These are phyloP conservation scores for Zea mays DNA, from an alignment of 176 grass and related monocot genomes.

Conservation along the genomic window DNA sequence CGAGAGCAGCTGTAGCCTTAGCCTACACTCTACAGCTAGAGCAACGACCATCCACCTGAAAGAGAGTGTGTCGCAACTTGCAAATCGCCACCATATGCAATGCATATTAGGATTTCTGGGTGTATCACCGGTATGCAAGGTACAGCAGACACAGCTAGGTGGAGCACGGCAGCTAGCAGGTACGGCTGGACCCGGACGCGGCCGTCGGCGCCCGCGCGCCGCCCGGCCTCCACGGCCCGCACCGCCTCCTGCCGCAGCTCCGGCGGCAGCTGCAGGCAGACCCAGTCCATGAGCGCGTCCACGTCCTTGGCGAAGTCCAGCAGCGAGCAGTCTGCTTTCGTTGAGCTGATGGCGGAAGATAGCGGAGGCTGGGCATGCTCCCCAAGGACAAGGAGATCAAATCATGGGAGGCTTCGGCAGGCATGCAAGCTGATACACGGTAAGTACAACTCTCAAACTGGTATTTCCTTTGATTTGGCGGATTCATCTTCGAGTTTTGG, in stretches of 20 bases:
- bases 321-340: too few species aligned
- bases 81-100: neutral
- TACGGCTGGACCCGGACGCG: constrained; percentile 71
- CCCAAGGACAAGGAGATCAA: too few species aligned
- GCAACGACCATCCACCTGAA: too few species aligned
- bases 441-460: too few species aligned
- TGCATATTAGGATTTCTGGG: neutral
- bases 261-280: constrained; percentile 79
- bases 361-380: too few species aligned
- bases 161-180: too few species aligned
- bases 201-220: constrained; percentile 19
- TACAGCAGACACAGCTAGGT: too few species aligned
- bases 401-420: too few species aligned
- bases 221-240: constrained; percentile 49
- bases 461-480: too few species aligned
- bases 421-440: too few species aligned
- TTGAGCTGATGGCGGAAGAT: too few species aligned
- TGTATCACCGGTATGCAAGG: neutral
- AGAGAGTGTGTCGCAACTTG: constrained; percentile 5
- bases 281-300: constrained; percentile 98
- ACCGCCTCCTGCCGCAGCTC: constrained; percentile 53
- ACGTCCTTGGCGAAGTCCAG: constrained; percentile 90
- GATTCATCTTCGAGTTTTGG: too few species aligned
- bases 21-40: neutral
- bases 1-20: neutral